phyloP scores from a whole-genome alignment of 2,329 filamentous ascomycete genomes.

The Cladosporium halotolerans region DNA sequence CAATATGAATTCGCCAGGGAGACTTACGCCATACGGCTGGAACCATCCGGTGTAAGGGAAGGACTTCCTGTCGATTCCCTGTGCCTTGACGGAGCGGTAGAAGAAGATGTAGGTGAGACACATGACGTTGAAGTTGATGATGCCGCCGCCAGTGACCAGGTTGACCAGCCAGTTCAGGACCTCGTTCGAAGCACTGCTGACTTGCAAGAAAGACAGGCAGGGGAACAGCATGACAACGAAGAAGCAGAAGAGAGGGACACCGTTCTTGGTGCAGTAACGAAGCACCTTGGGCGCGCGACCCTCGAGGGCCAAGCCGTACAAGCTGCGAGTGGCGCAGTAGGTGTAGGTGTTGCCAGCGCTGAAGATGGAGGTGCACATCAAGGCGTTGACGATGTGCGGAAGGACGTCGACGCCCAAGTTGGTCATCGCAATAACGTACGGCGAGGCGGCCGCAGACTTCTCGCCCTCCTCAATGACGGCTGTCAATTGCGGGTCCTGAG shows the following conservation, averaged over 20 bases:
- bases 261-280: constrained; percentile 52
- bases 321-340: constrained; percentile 47
- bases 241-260: constrained; percentile 57
- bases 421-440: constrained; percentile 32
- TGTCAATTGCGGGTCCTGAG: constrained; percentile 24
- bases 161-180: constrained; percentile 41
- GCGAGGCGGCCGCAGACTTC: constrained; percentile 30
- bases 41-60: constrained; percentile 52
- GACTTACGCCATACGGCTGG: constrained; percentile 49
- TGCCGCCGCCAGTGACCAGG: constrained; percentile 51
- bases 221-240: constrained; percentile 39
- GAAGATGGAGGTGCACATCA: constrained; percentile 48
- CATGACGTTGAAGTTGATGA: constrained; percentile 60
- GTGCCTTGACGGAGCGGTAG: constrained; percentile 48
- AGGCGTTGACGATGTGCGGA: constrained; percentile 35
- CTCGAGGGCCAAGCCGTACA: constrained; percentile 50
- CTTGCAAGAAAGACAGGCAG: constrained; percentile 30
- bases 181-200: constrained; percentile 25
- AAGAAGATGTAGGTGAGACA: constrained; percentile 54
- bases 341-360: constrained; percentile 52
- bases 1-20: neutral
- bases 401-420: constrained; percentile 40
- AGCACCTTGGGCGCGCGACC: constrained; percentile 51
- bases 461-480: constrained; percentile 20
- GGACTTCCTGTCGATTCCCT: constrained; percentile 46